Conservation (phyloP, 2,329 filamentous ascomycete species). For the Colletotrichum endophyticum region DNA sequence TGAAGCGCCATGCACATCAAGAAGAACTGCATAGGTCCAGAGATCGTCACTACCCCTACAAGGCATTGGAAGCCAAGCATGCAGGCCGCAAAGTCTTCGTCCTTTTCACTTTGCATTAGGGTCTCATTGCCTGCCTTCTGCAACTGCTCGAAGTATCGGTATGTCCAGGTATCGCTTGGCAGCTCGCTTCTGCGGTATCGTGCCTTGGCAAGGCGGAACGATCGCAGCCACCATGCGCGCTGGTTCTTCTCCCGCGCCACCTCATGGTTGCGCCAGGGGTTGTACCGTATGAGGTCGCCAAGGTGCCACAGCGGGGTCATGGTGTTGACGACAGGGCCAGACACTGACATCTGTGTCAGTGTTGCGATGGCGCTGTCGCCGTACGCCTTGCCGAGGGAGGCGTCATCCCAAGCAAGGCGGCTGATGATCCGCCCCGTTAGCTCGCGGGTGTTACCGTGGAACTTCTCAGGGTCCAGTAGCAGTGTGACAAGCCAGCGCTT, state of each 20-base stretch:
- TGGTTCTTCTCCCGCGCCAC: slow-evolving; percentile 46
- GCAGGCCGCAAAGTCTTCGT: slow-evolving; percentile 52
- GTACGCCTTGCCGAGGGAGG: slow-evolving; percentile 47
- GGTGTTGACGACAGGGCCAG: slow-evolving; percentile 55
- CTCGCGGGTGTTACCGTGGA: slow-evolving; percentile 51
- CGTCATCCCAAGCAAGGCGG: slow-evolving; percentile 54
- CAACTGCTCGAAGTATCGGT: slow-evolving; percentile 52
- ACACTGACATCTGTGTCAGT: slow-evolving; percentile 56
- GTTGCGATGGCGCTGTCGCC: slow-evolving; percentile 52
- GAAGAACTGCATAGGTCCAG: slow-evolving; percentile 55
- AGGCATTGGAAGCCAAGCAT: slow-evolving; percentile 58
- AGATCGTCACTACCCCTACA: slow-evolving; percentile 55
- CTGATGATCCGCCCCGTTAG: slow-evolving; percentile 56
- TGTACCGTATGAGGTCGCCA: slow-evolving; percentile 40
- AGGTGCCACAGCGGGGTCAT: slow-evolving; percentile 53
- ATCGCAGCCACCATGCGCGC: slow-evolving; percentile 50
- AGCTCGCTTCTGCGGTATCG: slow-evolving; percentile 44
- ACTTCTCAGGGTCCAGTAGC: slow-evolving; percentile 49
- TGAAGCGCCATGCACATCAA: slow-evolving; percentile 57
- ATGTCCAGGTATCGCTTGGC: slow-evolving; percentile 50
- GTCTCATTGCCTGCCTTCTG: slow-evolving; percentile 40
- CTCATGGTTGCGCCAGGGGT: slow-evolving; percentile 55
- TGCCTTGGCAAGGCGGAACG: slow-evolving; percentile 44
- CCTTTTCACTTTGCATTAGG: slow-evolving; percentile 44
- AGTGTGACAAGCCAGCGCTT: slow-evolving; percentile 50